Base-by-base conservation (phyloP, 345 rosid genomes). In the Ceriops decandra region DNA sequence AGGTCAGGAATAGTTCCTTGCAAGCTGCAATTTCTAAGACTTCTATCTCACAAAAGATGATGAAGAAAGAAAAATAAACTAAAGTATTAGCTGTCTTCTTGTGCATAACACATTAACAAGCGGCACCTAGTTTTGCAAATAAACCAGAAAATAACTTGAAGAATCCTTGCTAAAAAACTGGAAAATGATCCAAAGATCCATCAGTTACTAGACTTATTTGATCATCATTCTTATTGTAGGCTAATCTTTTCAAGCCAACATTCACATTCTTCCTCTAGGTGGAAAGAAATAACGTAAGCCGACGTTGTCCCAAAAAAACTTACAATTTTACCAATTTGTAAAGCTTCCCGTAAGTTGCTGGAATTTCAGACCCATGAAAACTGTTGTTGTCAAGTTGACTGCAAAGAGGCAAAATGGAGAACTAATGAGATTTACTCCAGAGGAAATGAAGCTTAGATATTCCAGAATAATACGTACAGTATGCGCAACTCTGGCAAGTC, bases 11-110 rank as follows among this genome's bases (percentile, higher is more conserved):
- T 62, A 36, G 76, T 38, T 74, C 90, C 90, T 71, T 61, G 28
- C 74, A 86, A 61, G 67, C 59, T 79, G 77, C 90, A 84, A 70
- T 86, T 82, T 64, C 86, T 80, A 28, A 86, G 90, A 80, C 84
- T 82, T 74, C 86, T 86, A 77, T n/a, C 58, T 54, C 58, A 13
- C 58, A 10, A 13, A 54, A 54, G 28, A 26, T 54, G 57, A 21
- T 11, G 15, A 54, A 9, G 17, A 5, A 17, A 22, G 28, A 26
- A 4, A 61, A 53, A 35, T 64, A 31, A 70, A 42, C 9, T 4
- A 24, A 27, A 46, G 0, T 22, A 52, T 31, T 9, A 15, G 30
- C 57, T 51, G n/a, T 11, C 20, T 27, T 57, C 32, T 8, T 26
- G 32, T 27, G 28, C 16, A 16, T 6, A 67, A 53, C 2, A n/a